Evolutionary conservation across 257 asterid genomes (phyloP), one percentile per base, ranked within the genome.

Genomic region (Cinchona pubescens): DNA sequence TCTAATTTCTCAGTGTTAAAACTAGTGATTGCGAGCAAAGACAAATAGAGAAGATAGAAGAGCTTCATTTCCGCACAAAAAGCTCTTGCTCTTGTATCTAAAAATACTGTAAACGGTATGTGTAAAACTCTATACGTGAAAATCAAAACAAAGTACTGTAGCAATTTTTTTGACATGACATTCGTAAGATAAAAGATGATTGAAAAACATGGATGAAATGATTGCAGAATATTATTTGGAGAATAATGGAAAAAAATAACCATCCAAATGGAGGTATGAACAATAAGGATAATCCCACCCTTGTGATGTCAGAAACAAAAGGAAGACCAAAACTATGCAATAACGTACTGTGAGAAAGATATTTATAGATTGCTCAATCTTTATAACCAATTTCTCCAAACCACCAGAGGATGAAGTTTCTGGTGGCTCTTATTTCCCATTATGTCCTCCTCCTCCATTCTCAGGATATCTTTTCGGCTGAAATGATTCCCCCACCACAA

Each of bases 301-400:
- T 43, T 13, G 13, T 1, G 29, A 46, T 10, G 73, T 21, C 5
- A 78, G 53, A 32, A 43, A 19, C 2, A 29, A 30, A 19, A 34
- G 32, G 55, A 43, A n/a, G 75, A 35, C 49, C 49, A 34, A 53
- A 34, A 0, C 48, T 71, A 72, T 25, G 49, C 1, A 46, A 60
- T 75, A 58, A 43, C 79, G 14, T 89, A 91, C 98, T 74, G 97
- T 95, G 69, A 95, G 96, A 60, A 92, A 78, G 63, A 92, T 83
- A 85, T 95, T 95, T 60, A 91, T 67, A n/a, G 98, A 92, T 74
- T 92, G 99, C 86, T 95, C 99, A 46, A 90, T 2, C 85, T 92
- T 92, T 76, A 92, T 80, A 69, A 85, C 75, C 94, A 87, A 85
- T 78, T 85, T 88, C 78, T 91, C 94, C 21, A 82, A 73, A 83